These are phyloP conservation scores for Pleurotus ostreatus DNA, from an alignment of 768 basidiomycete species.

Conservation along the genomic window DNA sequence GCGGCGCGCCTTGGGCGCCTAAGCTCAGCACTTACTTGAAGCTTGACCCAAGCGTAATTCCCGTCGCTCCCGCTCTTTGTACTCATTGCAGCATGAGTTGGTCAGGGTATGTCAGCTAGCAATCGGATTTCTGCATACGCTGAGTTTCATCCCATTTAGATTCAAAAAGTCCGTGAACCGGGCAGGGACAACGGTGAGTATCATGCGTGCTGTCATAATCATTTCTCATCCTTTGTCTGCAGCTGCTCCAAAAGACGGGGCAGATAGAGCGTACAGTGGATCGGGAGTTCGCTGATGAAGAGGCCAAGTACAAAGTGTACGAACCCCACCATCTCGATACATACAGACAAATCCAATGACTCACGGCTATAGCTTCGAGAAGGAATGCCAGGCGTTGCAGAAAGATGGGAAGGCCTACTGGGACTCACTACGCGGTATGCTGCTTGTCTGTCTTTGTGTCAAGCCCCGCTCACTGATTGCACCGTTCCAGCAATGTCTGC, in stretches of 20 bases:
- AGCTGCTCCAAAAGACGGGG: constrained; percentile 97
- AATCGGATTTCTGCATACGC: background rate
- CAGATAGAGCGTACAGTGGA: constrained; percentile 96
- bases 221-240: constrained; percentile 12
- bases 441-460: background rate
- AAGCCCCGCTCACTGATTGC: background rate
- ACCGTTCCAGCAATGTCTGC: constrained; percentile 75
- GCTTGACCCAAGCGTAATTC: too few species aligned
- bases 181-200: constrained; percentile 80
- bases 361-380: constrained; percentile 71
- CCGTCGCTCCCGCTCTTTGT: too few species aligned
- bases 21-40: too few species aligned
- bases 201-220: constrained; percentile 9
- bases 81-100: constrained; percentile 10
- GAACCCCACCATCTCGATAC: constrained; percentile 24
- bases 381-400: constrained; percentile 89
- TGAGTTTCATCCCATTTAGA: constrained; percentile 30
- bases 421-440: constrained; percentile 86
- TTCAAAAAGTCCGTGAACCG: constrained; percentile 94
- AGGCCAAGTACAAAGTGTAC: constrained; percentile 85
- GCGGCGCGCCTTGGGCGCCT: too few species aligned
- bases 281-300: constrained; percentile 89
- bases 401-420: constrained; percentile 94
- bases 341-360: background rate
- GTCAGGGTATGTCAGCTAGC: constrained; percentile 11